phyloP scores from a whole-genome alignment of 2,329 filamentous ascomycete species.

The Sporothrix humicola region DNA sequence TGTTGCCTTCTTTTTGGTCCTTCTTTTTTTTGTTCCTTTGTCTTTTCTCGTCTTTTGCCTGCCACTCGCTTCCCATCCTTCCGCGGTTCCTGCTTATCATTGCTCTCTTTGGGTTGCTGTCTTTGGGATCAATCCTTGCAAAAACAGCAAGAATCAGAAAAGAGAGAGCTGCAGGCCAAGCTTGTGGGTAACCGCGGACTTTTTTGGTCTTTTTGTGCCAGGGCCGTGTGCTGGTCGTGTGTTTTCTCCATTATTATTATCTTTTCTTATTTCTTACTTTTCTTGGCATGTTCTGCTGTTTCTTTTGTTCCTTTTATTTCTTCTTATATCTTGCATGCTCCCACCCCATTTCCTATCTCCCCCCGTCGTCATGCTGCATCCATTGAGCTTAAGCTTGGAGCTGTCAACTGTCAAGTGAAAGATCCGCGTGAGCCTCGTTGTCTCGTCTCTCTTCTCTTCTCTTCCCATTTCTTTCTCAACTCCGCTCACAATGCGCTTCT shows the following conservation, averaged over 20 bases:
- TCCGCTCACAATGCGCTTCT: conserved; percentile 34
- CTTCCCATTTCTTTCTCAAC: neutral
- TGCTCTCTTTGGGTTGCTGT: conserved; percentile 9
- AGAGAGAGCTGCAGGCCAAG: no score
- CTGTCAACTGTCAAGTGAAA: conserved; percentile 10
- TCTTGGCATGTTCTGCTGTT: neutral
- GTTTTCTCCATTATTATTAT: neutral
- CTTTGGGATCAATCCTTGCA: no score
- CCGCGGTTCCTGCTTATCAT: conserved; percentile 28
- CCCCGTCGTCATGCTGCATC: conserved; percentile 19
- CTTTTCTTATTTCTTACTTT: neutral
- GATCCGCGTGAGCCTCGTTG: neutral
- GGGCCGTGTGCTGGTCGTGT: neutral
- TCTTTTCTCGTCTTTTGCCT: neutral
- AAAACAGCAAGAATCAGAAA: no score
- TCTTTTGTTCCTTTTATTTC: no score
- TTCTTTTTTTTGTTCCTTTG: neutral
- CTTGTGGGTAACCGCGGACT: neutral
- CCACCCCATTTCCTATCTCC: neutral
- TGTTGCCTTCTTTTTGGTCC: neutral
- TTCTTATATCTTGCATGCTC: neutral
- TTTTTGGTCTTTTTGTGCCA: neutral
- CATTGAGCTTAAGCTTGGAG: conserved; percentile 1
- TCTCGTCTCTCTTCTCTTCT: neutral
- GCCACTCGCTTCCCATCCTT: neutral